Conservation (phyloP, 2,329 filamentous ascomycete species). For the Penicillium paneum region DNA sequence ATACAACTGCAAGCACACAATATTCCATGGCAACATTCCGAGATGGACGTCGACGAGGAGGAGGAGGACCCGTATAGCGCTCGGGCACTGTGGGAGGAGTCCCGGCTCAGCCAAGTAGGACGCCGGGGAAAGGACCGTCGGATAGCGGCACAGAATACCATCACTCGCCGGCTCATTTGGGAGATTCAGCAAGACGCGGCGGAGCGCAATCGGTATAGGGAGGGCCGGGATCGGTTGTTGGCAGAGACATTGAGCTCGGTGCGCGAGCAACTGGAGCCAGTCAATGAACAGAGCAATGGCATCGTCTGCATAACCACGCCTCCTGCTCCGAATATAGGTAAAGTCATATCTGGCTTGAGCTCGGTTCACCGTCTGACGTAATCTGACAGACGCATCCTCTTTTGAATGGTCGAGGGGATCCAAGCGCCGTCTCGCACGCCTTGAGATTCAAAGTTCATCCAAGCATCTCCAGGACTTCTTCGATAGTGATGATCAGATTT, state of each 20-base stretch:
- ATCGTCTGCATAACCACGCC: conserved; percentile 33
- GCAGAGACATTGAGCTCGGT: conserved; percentile 26
- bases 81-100: conserved; percentile 29
- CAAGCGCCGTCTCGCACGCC: conserved; percentile 34
- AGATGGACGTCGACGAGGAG: conserved; percentile 28
- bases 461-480: conserved; percentile 38
- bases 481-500: conserved; percentile 35
- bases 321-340: conserved; percentile 33
- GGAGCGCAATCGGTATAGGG: conserved; percentile 26
- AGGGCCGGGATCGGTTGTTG: conserved; percentile 28
- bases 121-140: conserved; percentile 31
- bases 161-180: conserved; percentile 38
- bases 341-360: neutral
- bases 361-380: conserved; percentile 12
- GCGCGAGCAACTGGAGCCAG: conserved; percentile 23
- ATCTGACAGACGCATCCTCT: conserved; percentile 24
- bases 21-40: conserved; percentile 18
- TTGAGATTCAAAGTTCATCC: conserved; percentile 35
- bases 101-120: conserved; percentile 34
- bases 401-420: conserved; percentile 32
- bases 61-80: conserved; percentile 21
- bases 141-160: conserved; percentile 34
- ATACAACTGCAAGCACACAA: conserved; percentile 27
- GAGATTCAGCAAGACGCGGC: conserved; percentile 36
- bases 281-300: conserved; percentile 27